Percentiles rank a stretch among this genome's conserved stretches.
These are phyloP conservation scores for Penicillium sp. DNA, from an alignment of 2,329 filamentous ascomycete species.

Conservation along the genomic window DNA sequence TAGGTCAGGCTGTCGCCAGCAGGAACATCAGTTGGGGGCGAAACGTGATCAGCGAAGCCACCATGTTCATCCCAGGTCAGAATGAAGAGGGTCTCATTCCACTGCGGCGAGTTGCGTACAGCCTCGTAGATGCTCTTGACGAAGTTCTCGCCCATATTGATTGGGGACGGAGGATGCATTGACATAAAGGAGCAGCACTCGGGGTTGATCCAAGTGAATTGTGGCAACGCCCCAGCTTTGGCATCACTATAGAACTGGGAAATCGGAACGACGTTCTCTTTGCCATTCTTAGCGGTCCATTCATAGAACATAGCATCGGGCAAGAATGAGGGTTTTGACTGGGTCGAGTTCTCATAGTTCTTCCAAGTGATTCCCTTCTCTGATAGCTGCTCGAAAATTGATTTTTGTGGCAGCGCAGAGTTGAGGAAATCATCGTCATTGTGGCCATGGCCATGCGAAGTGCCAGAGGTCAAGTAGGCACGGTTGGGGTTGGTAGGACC, in stretches of 20 bases:
- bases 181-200: slow-evolving; percentile 51
- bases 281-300: slow-evolving; percentile 22
- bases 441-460: slow-evolving; percentile 38
- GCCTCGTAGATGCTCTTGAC: slow-evolving; percentile 49
- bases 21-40: slow-evolving; percentile 40
- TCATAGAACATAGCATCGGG: slow-evolving; percentile 46
- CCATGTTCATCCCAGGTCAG: slow-evolving; percentile 50
- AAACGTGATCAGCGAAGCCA: slow-evolving; percentile 48
- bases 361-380: slow-evolving; percentile 44
- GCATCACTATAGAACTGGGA: slow-evolving; percentile 47
- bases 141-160: slow-evolving; percentile 45
- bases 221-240: slow-evolving; percentile 41
- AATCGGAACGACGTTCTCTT: slow-evolving; percentile 37
- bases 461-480: slow-evolving; percentile 39
- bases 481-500: slow-evolving; percentile 41
- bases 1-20: slow-evolving; percentile 37
- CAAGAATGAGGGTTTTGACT: slow-evolving; percentile 28
- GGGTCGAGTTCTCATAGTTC: slow-evolving; percentile 47
- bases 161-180: slow-evolving; percentile 46
- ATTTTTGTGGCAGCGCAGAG: slow-evolving; percentile 37
- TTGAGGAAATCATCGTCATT: slow-evolving; percentile 36
- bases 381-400: slow-evolving; percentile 41
- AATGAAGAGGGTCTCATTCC: slow-evolving; percentile 48
- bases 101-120: slow-evolving; percentile 44
- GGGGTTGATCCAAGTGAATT: slow-evolving; percentile 50